These are phyloP conservation scores for Dryadomyces quercivorus DNA, from an alignment of 2,329 filamentous ascomycete genomes.

Conservation along the genomic window DNA sequence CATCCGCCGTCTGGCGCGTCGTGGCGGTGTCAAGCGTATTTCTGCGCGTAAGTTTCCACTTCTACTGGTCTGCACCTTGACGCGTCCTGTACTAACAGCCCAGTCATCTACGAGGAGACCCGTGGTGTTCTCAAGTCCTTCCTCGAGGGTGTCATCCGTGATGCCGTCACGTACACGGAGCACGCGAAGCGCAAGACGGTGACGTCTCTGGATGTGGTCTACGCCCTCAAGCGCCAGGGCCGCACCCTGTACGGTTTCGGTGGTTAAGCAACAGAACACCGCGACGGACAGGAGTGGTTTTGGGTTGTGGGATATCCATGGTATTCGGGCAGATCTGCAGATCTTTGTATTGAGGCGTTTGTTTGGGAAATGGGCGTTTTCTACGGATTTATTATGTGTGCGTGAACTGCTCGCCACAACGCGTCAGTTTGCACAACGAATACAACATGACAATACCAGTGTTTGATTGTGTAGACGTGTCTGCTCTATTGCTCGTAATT, in stretches of 20 bases:
- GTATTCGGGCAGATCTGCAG: not conserved
- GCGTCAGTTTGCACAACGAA: slow-evolving; percentile 1
- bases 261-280: slow-evolving; percentile 45
- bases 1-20: slow-evolving; percentile 94
- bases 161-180: slow-evolving; percentile 68
- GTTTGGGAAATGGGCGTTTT: not conserved
- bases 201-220: slow-evolving; percentile 57
- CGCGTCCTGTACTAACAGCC: not conserved
- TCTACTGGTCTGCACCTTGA: not conserved
- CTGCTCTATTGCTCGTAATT: not conserved
- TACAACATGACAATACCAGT: slow-evolving; percentile 1
- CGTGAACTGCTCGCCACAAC: not conserved
- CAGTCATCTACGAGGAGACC: slow-evolving; percentile 70
- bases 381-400: not conserved
- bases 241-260: slow-evolving; percentile 81
- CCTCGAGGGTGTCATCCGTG: slow-evolving; percentile 65
- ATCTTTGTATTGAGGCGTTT: slow-evolving; percentile 1
- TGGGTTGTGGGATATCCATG: not conserved
- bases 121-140: slow-evolving; percentile 68
- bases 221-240: slow-evolving; percentile 56
- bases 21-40: slow-evolving; percentile 99
- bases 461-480: not conserved
- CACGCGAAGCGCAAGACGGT: slow-evolving; percentile 75
- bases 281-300: not conserved
- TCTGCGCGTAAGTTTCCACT: slow-evolving; percentile 62